phyloP scores from a whole-genome alignment of 108 stramenopile genomes.

The Nannochloropsis gaditana region DNA sequence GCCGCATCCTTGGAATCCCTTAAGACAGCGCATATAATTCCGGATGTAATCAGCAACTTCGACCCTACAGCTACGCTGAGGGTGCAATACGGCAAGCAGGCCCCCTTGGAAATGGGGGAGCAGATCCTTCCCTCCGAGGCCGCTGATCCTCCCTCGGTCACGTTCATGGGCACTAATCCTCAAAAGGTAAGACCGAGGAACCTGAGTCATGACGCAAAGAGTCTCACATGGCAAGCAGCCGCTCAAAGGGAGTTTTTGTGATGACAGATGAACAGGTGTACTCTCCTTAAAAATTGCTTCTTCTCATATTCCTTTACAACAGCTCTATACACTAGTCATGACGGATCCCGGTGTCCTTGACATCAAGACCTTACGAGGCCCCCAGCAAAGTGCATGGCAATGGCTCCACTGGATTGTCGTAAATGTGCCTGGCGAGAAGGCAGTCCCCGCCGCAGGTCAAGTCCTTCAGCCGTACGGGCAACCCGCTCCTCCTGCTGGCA shows the following conservation, averaged over 20 bases:
- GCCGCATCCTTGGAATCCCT: neutral
- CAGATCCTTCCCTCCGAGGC: neutral
- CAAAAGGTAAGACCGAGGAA: neutral
- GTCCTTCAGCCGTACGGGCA: neutral
- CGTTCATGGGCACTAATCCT: neutral
- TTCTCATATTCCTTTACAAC: neutral
- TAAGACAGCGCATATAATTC: neutral
- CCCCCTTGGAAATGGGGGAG: neutral
- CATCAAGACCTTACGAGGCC: neutral
- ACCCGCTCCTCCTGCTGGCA: neutral
- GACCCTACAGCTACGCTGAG: constrained; percentile 11
- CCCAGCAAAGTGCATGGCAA: neutral
- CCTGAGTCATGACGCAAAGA: no score
- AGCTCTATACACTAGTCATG: neutral
- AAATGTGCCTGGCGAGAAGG: neutral
- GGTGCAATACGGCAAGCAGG: neutral
- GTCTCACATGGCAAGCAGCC: neutral
- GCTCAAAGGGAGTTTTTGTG: neutral
- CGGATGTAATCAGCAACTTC: constrained; percentile 15
- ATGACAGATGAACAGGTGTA: neutral
- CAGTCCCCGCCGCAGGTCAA: neutral
- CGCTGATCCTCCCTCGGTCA: neutral
- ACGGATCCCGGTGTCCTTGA: constrained; percentile 3
- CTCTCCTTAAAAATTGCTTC: neutral
- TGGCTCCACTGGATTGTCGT: neutral